These are phyloP conservation scores for Manihot esculenta DNA, from an alignment of 441 rosid species.

Conservation along the genomic window DNA sequence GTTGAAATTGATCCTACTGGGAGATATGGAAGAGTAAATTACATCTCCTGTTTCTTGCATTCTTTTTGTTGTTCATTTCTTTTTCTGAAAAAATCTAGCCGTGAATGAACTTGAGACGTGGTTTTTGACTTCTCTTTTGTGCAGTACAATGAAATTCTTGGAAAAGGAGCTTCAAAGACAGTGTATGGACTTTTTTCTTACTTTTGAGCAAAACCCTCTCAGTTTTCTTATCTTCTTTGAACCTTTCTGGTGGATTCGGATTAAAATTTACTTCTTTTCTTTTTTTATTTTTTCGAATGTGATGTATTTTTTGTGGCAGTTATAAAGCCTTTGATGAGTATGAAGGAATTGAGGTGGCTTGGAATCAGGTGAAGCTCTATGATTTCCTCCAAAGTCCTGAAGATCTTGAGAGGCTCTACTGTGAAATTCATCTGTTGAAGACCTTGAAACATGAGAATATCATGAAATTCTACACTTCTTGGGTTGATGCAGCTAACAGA, in stretches of 20 bases:
- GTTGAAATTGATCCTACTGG: constrained; percentile 98
- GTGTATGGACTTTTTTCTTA: constrained; percentile 51
- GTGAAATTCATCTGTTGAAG: constrained; percentile 91
- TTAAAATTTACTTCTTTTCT: constrained; percentile 9
- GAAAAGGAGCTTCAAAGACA: constrained; percentile 91
- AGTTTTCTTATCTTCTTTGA: constrained; percentile 18
- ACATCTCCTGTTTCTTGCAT: constrained; percentile 25
- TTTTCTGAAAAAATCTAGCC: constrained; percentile 1
- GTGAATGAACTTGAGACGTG: neutral
- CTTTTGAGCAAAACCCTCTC: constrained; percentile 17
- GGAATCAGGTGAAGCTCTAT: constrained; percentile 95
- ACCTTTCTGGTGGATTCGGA: constrained; percentile 3
- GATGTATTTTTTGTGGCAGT: constrained; percentile 42
- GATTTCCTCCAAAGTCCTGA: constrained; percentile 84
- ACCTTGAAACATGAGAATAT: constrained; percentile 83
- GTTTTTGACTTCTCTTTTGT: constrained; percentile 17
- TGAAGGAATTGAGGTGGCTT: constrained; percentile 93
- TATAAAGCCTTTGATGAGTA: constrained; percentile 93
- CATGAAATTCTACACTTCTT: constrained; percentile 93
- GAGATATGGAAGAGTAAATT: constrained; percentile 93
- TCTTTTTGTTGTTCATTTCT: constrained; percentile 5
- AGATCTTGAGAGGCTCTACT: constrained; percentile 85
- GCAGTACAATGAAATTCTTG: constrained; percentile 89
- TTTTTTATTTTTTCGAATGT: constrained; percentile 3
- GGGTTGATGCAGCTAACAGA: constrained; percentile 80